Base-by-base conservation (phyloP, 1,284 basidiomycete genomes). In the Agaricales sp. region DNA sequence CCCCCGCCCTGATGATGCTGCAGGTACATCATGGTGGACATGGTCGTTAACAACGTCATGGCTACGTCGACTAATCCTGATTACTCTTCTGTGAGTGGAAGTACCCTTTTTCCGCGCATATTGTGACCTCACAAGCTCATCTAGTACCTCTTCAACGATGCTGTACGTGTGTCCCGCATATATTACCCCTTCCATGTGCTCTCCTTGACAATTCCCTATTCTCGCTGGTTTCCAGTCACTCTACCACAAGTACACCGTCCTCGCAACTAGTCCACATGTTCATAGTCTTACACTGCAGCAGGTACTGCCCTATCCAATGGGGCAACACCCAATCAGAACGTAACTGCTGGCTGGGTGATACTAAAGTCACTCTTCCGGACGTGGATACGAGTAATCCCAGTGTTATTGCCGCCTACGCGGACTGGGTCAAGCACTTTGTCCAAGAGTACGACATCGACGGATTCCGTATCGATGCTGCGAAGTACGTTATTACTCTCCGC, bases 41-140 rank as follows among this genome's bases (percentile, higher is more conserved):
- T 89, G 45, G 85, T 87, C 30, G 77, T 86, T 23, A 88, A 89
- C 64, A 80, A 85, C 61, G 75, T 87, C 45, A 86, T 82, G 61
- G 67, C 80, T 2, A 73, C 74, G 4, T 70, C 75, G 6, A 70
- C 66, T 38, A 71, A 68, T 4, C 79, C 81, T 4, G 74, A 80
- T 59, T 73, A 73, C 52, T 77, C 78, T 8, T 18, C 39, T 16
- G 39, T 41, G n/a, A n/a, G n/a, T n/a, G n/a, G n/a, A 41, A 8
- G 39, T 41, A 16, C 39, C 39, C n/a, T n/a, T n/a, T 41, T n/a
- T 16, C 19, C 16, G 39, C 19, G 4, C 18, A 8, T 41, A 8
- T 41, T 41, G n/a, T 16, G 39, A n/a, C 4, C 39, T 41, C 8
- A 41, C 13, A 16, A 11, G 26, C 16, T 41, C 8, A 18, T 11